Conservation (phyloP, 208 protist genomes). For the Wallacemonas sp. region DNA sequence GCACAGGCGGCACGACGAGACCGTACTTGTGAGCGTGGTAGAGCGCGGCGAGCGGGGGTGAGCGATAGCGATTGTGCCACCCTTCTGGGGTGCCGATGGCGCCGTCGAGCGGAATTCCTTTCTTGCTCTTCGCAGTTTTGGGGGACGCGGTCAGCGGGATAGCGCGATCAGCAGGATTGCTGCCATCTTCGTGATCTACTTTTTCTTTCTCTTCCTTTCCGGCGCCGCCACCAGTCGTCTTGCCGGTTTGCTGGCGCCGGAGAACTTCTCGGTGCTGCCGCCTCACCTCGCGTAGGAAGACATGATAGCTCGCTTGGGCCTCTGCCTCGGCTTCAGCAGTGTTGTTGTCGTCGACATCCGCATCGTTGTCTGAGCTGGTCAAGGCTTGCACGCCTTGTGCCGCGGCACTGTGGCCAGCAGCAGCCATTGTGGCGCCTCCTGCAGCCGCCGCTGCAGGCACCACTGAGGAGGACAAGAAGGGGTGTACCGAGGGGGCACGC, state of each 20-base stretch:
- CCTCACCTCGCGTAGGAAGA: conserved; percentile 37
- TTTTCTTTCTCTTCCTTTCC: neutral
- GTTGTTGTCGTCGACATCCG: neutral
- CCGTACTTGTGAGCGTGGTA: conserved; percentile 9
- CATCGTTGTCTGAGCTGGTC: too few species aligned
- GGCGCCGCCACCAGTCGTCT: conserved; percentile 4
- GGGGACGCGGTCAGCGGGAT: too few species aligned
- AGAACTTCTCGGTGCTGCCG: conserved; percentile 45
- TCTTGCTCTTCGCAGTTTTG: too few species aligned
- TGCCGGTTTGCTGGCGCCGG: conserved; percentile 21
- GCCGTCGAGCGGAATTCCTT: too few species aligned
- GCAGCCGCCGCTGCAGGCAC: too few species aligned
- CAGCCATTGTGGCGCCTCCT: too few species aligned
- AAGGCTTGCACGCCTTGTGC: too few species aligned
- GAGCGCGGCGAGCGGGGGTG: conserved; percentile 6
- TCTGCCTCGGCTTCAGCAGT: neutral
- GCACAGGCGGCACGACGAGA: neutral
- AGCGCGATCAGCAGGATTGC: too few species aligned
- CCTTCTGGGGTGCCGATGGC: neutral
- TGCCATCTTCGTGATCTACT: too few species aligned
- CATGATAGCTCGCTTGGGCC: conserved; percentile 6
- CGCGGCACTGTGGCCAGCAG: too few species aligned
- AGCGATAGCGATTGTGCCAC: conserved; percentile 6
- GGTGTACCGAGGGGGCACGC: too few species aligned
- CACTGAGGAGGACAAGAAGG: too few species aligned